Evolutionary conservation across 83 land plant genomes (phyloP).

Genomic region (Picea engelmannii): DNA sequence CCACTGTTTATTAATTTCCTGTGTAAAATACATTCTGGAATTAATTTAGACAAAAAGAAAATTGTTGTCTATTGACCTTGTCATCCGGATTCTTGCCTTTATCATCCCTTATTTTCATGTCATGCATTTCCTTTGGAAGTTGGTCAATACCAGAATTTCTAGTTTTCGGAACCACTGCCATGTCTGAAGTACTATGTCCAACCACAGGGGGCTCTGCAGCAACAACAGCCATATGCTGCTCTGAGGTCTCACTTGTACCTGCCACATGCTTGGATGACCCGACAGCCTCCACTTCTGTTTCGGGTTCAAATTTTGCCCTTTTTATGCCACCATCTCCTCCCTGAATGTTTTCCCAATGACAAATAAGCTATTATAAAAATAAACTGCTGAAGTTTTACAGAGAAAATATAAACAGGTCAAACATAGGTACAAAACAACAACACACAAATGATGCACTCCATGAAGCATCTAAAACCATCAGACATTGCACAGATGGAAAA

Average conservation of each 20-base stretch:
- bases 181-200: slow-evolving; percentile 31
- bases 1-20: neutral
- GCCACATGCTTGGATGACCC: slow-evolving; percentile 15
- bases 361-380: neutral
- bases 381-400: neutral
- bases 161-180: slow-evolving; percentile 28
- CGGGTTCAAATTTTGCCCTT: slow-evolving; percentile 63
- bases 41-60: slow-evolving; percentile 2
- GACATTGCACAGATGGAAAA: neutral
- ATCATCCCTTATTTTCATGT: slow-evolving; percentile 81
- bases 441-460: neutral
- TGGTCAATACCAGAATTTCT: slow-evolving; percentile 58
- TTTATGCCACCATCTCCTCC: slow-evolving; percentile 61
- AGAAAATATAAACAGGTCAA: neutral
- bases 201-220: slow-evolving; percentile 25
- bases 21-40: neutral
- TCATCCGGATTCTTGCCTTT: slow-evolving; percentile 46
- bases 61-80: slow-evolving; percentile 35
- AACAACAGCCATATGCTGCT: slow-evolving; percentile 41
- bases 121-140: slow-evolving; percentile 87
- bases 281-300: slow-evolving; percentile 20
- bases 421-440: neutral
- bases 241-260: slow-evolving; percentile 20
- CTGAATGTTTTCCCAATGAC: slow-evolving; percentile 28
- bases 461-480: slow-evolving; percentile 5